Evolutionary conservation across 306 rosid genomes (phyloP).

Genomic region (Senna siamea): DNA sequence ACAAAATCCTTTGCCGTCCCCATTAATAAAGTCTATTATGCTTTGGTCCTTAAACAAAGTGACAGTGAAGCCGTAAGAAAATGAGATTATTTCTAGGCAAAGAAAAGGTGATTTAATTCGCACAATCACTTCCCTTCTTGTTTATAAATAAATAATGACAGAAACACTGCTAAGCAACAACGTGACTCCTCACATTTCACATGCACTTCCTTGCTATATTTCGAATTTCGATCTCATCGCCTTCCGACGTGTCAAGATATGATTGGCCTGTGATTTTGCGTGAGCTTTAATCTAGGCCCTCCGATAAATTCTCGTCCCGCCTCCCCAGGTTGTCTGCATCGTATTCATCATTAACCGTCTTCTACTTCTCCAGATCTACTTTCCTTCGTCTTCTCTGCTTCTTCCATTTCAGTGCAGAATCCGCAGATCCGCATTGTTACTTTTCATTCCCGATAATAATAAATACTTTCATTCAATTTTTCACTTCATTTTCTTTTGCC

Average conservation of each 20-base stretch:
- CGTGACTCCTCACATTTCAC: not conserved
- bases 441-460: not conserved
- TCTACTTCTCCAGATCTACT: constrained; percentile 46
- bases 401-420: constrained; percentile 12
- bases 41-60: too few species aligned
- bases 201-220: not conserved
- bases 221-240: not conserved
- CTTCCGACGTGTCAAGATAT: constrained; percentile 44
- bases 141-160: not conserved
- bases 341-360: constrained; percentile 38
- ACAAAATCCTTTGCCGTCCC: too few species aligned
- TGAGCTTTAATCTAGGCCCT: constrained; percentile 46
- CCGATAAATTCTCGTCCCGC: constrained; percentile 23
- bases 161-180: not conserved
- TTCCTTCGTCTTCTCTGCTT: constrained; percentile 1
- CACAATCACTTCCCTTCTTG: not conserved
- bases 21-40: too few species aligned
- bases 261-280: not conserved
- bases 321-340: constrained; percentile 30
- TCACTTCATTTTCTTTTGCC: not conserved
- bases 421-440: constrained; percentile 51
- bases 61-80: not conserved
- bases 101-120: not conserved
- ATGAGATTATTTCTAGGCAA: not conserved
- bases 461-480: not conserved